Base-by-base conservation (phyloP, 495 filamentous ascomycete species). In the Diplogelasinospora grovesii region DNA sequence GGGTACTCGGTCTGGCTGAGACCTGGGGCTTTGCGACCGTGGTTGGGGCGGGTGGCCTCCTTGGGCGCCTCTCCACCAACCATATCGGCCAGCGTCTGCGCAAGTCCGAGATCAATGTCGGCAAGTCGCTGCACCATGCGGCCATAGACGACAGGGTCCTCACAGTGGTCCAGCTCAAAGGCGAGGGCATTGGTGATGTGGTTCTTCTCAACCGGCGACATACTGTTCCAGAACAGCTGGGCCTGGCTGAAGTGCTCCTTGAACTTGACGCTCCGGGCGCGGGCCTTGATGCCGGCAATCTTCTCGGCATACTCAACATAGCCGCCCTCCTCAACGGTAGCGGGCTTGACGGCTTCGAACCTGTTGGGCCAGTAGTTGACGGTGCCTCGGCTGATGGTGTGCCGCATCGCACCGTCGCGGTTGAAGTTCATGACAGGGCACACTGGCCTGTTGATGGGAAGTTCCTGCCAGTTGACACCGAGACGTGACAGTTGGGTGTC, bases 361-460 rank as follows among this genome's bases (percentile, higher is more conserved):
- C 86, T 77, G 59, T 94, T 95, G 14, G 88, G 87, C 83, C 82
- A 94, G 68, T 95, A 94, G 65, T 90, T 93, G 48, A 88, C 79
- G 1, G 68, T 79, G 41, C 87, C 85, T 22, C 59, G 60, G 4
- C 55, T 63, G 42, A 77, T 73, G 10, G 57, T 63, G 63, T 79
- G 70, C 4, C 78, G 73, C 53, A 79, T 68, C n/a, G 69, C 68
- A 7, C 85, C 84, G 39, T 89, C 85, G 7, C 84, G 74, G 55
- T 88, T 81, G 58, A 85, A 77, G 60, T 89, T 88, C 74, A 87
- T 79, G 15, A 86, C 77, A 0, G 89, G 86, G 48, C 86, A 93
- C 19, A 74, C 63, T 1, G 73, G 71, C n/a, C 64, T 61, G 61
- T 95, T 95, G 54, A 94, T 83, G 15, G 89, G 87, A 3, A 94